Percentiles rank a stretch among this genome's conserved stretches.
These are phyloP conservation scores for Cercis canadensis DNA, from an alignment of 306 rosid genomes.

Conservation along the genomic window DNA sequence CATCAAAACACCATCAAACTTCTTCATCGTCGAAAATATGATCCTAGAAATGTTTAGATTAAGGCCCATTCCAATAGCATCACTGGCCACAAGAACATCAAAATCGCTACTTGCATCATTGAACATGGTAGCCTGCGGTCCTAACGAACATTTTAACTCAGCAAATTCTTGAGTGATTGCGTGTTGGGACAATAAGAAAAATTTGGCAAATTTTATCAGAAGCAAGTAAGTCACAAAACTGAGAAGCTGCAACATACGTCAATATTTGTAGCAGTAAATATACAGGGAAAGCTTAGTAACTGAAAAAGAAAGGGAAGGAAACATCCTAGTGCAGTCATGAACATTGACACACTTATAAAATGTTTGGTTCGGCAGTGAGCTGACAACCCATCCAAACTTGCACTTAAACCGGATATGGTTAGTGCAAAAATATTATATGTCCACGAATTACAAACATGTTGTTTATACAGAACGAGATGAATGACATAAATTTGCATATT, in stretches of 20 bases:
- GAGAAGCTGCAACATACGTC: background rate
- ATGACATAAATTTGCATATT: background rate
- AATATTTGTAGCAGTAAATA: conserved; percentile 31
- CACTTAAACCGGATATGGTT: background rate
- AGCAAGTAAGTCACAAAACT: conserved; percentile 3
- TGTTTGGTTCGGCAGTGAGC: no score
- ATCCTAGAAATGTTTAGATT: conserved; percentile 96
- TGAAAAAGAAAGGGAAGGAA: conserved; percentile 24
- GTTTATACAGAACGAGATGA: conserved; percentile 28
- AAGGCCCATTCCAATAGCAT: conserved; percentile 99
- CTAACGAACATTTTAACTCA: conserved; percentile 55
- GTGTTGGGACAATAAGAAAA: conserved; percentile 19
- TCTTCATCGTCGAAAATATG: conserved; percentile 81
- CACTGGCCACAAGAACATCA: conserved; percentile 98
- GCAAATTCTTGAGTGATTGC: conserved; percentile 35
- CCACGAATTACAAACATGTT: conserved; percentile 17
- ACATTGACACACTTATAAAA: background rate
- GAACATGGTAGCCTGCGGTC: conserved; percentile 89
- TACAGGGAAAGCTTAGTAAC: conserved; percentile 15
- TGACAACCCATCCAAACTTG: no score
- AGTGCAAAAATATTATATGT: no score
- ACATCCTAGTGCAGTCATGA: background rate
- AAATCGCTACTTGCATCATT: conserved; percentile 84
- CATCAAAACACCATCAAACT: conserved; percentile 80
- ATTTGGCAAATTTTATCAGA: conserved; percentile 33